Base-by-base conservation (phyloP, 2,329 filamentous ascomycete genomes). In the Neonectria ditissima region DNA sequence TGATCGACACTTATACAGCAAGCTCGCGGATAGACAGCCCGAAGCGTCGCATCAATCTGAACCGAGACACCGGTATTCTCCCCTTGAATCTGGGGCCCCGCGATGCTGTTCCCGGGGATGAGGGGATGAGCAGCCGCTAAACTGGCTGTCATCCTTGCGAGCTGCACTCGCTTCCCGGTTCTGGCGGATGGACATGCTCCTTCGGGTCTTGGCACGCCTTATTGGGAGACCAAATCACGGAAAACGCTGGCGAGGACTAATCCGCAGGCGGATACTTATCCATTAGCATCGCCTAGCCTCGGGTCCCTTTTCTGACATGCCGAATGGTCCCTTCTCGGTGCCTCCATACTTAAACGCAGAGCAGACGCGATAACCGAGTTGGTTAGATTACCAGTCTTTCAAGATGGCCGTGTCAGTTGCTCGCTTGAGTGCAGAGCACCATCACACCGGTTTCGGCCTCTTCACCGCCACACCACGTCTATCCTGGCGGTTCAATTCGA, bases 401-500 rank as follows among this genome's bases (percentile, higher is more conserved):
- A 60, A 48, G 6, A 62, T 62, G 59, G 37, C 59, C 8, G 47
- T 62, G 16, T 52, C 37, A 7, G 59, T 62, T 24, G 55, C 59
- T 16, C 47, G 59, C n/a, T 11, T 62, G n/a, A 59, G 45, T 41
- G 59, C 45, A 1, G 69, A 71, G 44, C 68, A 70, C 51, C 66
- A 68, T 34, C 58, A 63, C 6, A 63, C 24, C 22, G 69, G 69
- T 11, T 56, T 70, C 20, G 69, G 65, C 13, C 50, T 70, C 6
- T 56, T 56, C 14, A 63, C 57, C 5, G 9, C 65, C 0, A 55
- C 58, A 1, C 69, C 69, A 3, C 60, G 69, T 4, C 20, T 70
- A 9, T 70, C 68, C 13, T 70, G 68, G 68, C 55, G 50, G 14
- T 67, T 69, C 41, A 54, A 61, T 4, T 50, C 57, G 13, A 44